These are phyloP conservation scores for Panicum miliaceum DNA, from an alignment of 176 grass and related monocot species.

Conservation along the genomic window DNA sequence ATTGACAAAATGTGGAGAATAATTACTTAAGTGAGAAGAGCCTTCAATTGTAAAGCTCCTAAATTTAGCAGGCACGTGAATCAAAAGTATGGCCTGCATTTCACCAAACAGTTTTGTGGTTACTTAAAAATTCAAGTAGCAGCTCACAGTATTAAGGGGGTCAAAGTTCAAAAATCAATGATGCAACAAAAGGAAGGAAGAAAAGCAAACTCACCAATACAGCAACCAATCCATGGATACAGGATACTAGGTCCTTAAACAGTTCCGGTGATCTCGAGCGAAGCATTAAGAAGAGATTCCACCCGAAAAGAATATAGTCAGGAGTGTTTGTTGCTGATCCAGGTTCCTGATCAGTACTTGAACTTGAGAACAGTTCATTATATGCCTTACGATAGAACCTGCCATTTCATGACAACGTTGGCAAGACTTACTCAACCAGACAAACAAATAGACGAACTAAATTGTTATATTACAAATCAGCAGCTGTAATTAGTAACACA, in stretches of 20 bases:
- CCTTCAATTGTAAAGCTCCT: slow-evolving; percentile 81
- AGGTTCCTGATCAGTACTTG: slow-evolving; percentile 44
- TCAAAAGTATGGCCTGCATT: slow-evolving; percentile 86
- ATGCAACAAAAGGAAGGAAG: slow-evolving; percentile 27
- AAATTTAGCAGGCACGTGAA: slow-evolving; percentile 73
- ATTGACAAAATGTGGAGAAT: slow-evolving; percentile 31
- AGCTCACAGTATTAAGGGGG: slow-evolving; percentile 2
- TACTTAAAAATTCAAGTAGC: slow-evolving; percentile 24
- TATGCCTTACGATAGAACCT: slow-evolving; percentile 87
- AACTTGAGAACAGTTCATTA: slow-evolving; percentile 72
- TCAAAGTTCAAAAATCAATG: slow-evolving; percentile 18
- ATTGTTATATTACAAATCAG: not conserved
- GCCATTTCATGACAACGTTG: slow-evolving; percentile 19
- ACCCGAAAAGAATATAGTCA: slow-evolving; percentile 76
- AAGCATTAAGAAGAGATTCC: slow-evolving; percentile 85
- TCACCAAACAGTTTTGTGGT: slow-evolving; percentile 25
- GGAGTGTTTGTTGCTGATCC: slow-evolving; percentile 38
- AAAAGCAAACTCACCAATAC: slow-evolving; percentile 71
- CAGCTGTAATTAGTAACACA: not conserved
- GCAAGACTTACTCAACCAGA: slow-evolving; percentile 13
- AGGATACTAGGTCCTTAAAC: slow-evolving; percentile 89
- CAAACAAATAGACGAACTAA: not conserved
- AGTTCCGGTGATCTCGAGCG: slow-evolving; percentile 61
- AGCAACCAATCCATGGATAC: slow-evolving; percentile 83
- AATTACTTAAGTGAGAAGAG: slow-evolving; percentile 78